Evolutionary conservation across 768 basidiomycete species (phyloP).

Genomic region (Psilocybe cubensis): DNA sequence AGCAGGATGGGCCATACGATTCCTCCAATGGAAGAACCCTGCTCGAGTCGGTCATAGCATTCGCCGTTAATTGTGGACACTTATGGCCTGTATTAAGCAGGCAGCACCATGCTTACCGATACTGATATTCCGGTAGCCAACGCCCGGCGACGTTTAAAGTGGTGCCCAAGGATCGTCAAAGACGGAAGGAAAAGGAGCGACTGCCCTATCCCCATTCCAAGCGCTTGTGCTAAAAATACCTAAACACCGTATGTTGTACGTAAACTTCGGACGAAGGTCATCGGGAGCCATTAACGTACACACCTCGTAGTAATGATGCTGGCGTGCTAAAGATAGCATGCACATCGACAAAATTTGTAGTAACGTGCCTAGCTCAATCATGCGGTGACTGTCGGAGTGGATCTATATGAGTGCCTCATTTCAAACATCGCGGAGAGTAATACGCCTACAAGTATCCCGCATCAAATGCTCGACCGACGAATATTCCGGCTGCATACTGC

Average conservation of each 20-base stretch:
- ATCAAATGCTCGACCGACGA: conserved; percentile 48
- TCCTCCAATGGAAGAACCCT: conserved; percentile 53
- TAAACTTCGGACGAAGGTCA: neutral
- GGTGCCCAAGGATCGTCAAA: conserved; percentile 47
- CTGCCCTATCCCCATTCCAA: conserved; percentile 57
- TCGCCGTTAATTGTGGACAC: neutral
- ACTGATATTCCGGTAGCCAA: conserved; percentile 42
- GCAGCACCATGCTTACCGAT: conserved; percentile 40
- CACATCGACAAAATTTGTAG: conserved; percentile 44
- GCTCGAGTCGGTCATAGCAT: neutral
- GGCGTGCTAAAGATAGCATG: conserved; percentile 46
- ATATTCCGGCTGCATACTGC: conserved; percentile 41
- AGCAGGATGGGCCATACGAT: conserved; percentile 57
- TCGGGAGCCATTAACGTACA: conserved; percentile 20
- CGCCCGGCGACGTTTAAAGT: conserved; percentile 42
- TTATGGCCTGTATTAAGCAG: neutral
- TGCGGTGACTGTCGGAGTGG: conserved; percentile 30
- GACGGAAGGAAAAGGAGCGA: conserved; percentile 56
- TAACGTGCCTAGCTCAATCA: conserved; percentile 37
- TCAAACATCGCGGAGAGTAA: conserved; percentile 7
- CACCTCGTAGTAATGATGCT: conserved; percentile 49
- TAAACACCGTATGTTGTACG: conserved; percentile 15
- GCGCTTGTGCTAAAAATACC: conserved; percentile 57
- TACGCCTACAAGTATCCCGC: conserved; percentile 48
- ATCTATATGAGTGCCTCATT: conserved; percentile 10